Conservation (phyloP, 495 filamentous ascomycete species). For the Penicillium lagena region DNA sequence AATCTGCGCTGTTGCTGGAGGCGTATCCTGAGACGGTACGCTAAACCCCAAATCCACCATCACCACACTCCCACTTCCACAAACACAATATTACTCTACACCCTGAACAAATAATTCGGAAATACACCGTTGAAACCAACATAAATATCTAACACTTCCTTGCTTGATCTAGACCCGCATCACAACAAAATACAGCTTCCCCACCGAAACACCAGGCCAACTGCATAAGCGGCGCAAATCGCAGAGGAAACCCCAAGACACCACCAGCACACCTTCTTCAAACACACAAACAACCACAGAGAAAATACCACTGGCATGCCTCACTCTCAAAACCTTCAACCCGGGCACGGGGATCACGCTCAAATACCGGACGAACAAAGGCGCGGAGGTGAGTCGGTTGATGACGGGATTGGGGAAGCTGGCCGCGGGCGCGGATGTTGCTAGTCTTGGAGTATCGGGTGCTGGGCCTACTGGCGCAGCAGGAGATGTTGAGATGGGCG, state of each 20-base stretch:
- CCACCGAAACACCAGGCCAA: conserved; percentile 32
- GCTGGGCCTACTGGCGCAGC: conserved; percentile 14
- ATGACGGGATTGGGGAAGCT: conserved; percentile 66
- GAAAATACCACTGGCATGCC: conserved; percentile 22
- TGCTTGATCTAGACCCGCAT: conserved; percentile 57
- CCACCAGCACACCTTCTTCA: conserved; percentile 4
- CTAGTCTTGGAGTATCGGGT: conserved; percentile 44
- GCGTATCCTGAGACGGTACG: conserved; percentile 59
- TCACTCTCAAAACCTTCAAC: conserved; percentile 88
- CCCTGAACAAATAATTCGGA: not conserved
- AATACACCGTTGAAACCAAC: conserved; percentile 1
- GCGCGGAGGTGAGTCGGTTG: conserved; percentile 80
- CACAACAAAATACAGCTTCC: conserved; percentile 78
- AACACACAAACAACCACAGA: conserved; percentile 15
- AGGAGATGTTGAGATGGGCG: conserved; percentile 33
- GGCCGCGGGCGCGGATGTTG: conserved; percentile 53
- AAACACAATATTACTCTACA: not conserved
- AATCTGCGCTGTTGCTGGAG: conserved; percentile 55
- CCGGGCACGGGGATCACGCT: conserved; percentile 71
- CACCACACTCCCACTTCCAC: not conserved
- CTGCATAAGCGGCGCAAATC: conserved; percentile 7
- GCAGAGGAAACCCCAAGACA: conserved; percentile 11
- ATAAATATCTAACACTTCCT: conserved; percentile 1
- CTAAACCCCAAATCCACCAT: conserved; percentile 1
- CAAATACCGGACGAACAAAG: conserved; percentile 86